Evolutionary conservation across 192 early-diverging fungal species (phyloP), one percentile per base, ranked within the genome.

Genomic region (Coemansia guatemalensis): DNA sequence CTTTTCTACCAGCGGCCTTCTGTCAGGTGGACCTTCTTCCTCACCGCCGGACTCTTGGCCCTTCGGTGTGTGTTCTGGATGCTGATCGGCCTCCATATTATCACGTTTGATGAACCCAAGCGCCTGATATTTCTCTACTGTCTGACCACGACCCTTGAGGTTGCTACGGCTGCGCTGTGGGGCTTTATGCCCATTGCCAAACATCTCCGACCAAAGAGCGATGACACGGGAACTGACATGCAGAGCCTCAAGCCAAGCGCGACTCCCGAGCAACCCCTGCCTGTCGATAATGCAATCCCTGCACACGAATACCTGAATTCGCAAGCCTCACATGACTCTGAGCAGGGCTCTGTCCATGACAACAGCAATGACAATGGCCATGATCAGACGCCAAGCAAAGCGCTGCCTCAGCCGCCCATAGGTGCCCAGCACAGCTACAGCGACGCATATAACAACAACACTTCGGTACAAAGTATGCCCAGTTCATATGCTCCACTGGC

Each of bases 81-180:
- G 78, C 69, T 81, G 18, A 51, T 81, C 18, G 73, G 60, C 25
- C 65, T 75, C 52, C 48, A 67, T 20, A 51, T 75, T 14, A 22
- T 75, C 1, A 48, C 56, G 39, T 66, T 81, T 48, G 58, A 61
- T 5, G 65, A 69, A 60, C 22, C 63, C 22, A 71, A 72, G 30
- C 78, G 78, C 22, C 62, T 60, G 62, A 72, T 81, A 25, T 81
- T 75, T 26, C 68, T 79, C 21, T 79, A 60, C 55, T 79, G 71
- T 21, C 39, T 74, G 54, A 62, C 64, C 2, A 79, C 76, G 4
- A 59, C 56, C 0, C 54, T 66, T 49, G 76, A 79, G 39, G 61
- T 70, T 23, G 48, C 63, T 48, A 61, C 62, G 0, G 63, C 60
- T 11, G 53, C 54, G 18, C 23, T 64, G 17, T 74, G 71, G 76